Evolutionary conservation across 2,329 filamentous ascomycete species (phyloP).

Genomic region (Monilinia aucupariae): DNA sequence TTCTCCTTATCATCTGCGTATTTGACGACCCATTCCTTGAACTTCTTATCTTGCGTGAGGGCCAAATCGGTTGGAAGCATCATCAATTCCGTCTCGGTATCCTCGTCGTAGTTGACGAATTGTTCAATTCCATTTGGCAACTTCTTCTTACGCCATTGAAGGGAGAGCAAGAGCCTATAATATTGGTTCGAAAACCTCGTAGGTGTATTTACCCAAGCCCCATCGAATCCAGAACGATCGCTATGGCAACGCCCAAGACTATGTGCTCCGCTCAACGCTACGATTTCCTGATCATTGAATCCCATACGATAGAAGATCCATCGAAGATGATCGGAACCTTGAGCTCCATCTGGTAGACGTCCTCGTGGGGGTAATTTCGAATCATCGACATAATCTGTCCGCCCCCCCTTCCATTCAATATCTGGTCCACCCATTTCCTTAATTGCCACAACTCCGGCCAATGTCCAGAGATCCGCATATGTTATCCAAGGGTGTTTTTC

Average conservation of each 20-base stretch:
- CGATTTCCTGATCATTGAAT: conserved; percentile 55
- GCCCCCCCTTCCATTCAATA: conserved; percentile 51
- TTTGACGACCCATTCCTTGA: conserved; percentile 50
- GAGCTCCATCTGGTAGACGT: conserved; percentile 48
- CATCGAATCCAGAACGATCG: conserved; percentile 52
- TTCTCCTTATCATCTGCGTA: conserved; percentile 57
- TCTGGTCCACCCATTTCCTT: conserved; percentile 55
- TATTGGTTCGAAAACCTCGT: conserved; percentile 55
- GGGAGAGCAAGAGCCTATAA: conserved; percentile 46
- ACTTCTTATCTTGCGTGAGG: conserved; percentile 47
- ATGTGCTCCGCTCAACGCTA: conserved; percentile 51
- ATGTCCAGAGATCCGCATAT: conserved; percentile 60
- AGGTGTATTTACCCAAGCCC: conserved; percentile 55
- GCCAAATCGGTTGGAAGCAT: conserved; percentile 62
- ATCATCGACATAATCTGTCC: conserved; percentile 59
- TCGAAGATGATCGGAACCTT: conserved; percentile 50
- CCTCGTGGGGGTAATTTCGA: conserved; percentile 54
- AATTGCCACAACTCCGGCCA: conserved; percentile 55
- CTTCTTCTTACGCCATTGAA: conserved; percentile 51
- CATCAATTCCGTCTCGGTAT: conserved; percentile 52
- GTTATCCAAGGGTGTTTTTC: conserved; percentile 56
- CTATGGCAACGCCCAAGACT: conserved; percentile 51
- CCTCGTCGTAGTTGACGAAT: conserved; percentile 55
- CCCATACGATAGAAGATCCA: conserved; percentile 56
- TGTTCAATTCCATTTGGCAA: conserved; percentile 49